Conservation (phyloP, 352 stramenopile genomes). For the Phytophthora niederhauseri region DNA sequence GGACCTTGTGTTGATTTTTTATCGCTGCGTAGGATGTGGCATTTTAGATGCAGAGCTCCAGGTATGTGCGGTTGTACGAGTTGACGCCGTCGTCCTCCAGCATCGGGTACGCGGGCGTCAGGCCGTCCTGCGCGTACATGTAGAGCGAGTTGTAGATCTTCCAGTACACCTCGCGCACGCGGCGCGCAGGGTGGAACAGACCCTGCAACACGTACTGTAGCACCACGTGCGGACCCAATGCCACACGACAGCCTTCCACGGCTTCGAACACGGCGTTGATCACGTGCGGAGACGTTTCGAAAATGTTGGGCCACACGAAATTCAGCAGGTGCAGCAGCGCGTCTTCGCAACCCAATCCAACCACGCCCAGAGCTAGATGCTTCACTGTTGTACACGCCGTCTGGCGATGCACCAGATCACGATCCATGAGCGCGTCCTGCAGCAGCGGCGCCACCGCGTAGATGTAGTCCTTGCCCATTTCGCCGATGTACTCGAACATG, state of each 20-base stretch:
- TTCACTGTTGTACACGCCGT: constrained; percentile 98
- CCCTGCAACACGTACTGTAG: constrained; percentile 98
- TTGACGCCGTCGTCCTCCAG: constrained; percentile 97
- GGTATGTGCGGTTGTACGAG: constrained; percentile 94
- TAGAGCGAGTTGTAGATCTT: constrained; percentile 99
- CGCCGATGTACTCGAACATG: constrained; percentile 99
- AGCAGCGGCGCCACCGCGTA: constrained; percentile 98
- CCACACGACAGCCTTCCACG: constrained; percentile 97
- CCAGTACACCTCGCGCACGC: constrained; percentile 99
- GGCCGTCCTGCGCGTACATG: constrained; percentile 97
- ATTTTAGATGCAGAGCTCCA: constrained; percentile 88
- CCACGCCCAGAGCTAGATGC: constrained; percentile 97
- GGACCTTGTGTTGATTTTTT: constrained; percentile 5
- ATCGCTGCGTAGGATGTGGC: constrained; percentile 9
- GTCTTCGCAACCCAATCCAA: constrained; percentile 98
- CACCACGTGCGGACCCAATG: constrained; percentile 96
- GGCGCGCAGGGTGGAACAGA: constrained; percentile 98
- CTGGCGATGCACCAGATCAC: constrained; percentile 98
- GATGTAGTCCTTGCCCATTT: constrained; percentile 99
- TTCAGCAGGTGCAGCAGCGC: constrained; percentile 98
- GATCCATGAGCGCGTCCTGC: constrained; percentile 99
- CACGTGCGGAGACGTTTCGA: constrained; percentile 98
- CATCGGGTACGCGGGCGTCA: constrained; percentile 97
- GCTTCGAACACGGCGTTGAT: constrained; percentile 99
- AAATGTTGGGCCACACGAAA: constrained; percentile 99